Evolutionary conservation across 768 basidiomycete species (phyloP), one percentile per base, ranked within the genome.

Genomic region (Lactarius akahatsu): DNA sequence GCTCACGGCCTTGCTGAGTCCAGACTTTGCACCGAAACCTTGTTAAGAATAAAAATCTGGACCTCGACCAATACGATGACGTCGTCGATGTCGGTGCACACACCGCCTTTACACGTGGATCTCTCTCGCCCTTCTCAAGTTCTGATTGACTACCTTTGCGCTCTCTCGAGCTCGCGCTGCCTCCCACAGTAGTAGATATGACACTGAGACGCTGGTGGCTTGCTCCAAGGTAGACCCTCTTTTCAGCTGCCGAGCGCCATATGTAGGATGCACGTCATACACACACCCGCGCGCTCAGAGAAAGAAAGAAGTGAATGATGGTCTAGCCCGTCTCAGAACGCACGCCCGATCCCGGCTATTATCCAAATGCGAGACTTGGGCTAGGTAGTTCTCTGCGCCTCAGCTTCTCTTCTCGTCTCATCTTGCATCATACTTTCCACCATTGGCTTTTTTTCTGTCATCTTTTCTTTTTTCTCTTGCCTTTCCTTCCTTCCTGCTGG

Each of bases 331-430:
- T 23, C 18, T 57, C 32, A 20, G 56, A 57, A 57, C 56, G 32
- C 55, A 57, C 11, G 55, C 56, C 56, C 34, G n/a, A 57, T 26
- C 50, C 23, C 50, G 50, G 50, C 28, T 57, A 57, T 23, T 59
- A 55, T 52, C 64, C 64, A 64, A 63, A 60, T 36, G 30, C 56
- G 34, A 30, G 30, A 52, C 50, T 52, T 52, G 50, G 50, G 50
- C 50, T 52, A 52, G 50, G 50, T 52, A 28, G 23, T 15, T 26
- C 50, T 52, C 13, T 26, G 11, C 50, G 23, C 23, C 23, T 18
- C 10, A 23, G 11, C 23, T 23, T 50, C n/a, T n/a, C 13, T 23
- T 50, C 23, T 47, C 45, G 38, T 43, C 18, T 20, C 43, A 20
- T 50, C 47, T 52, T 52, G 50, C 50, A 52, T 52, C 50, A 52